Evolutionary conservation across 495 filamentous ascomycete species (phyloP), one percentile per base, ranked within the genome.

Genomic region (Aspergillus ostianus): DNA sequence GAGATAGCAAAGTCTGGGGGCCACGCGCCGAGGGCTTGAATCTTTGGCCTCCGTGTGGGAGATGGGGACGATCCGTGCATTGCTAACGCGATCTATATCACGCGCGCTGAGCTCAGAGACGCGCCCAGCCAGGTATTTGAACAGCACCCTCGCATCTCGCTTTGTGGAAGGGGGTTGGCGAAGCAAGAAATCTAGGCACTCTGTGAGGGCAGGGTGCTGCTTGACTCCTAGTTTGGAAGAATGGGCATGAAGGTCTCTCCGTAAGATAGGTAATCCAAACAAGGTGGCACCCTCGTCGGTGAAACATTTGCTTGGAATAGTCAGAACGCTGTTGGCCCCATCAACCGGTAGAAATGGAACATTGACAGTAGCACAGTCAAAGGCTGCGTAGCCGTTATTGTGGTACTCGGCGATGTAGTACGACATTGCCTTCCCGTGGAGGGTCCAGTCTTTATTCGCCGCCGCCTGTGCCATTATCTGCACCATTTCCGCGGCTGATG

Each of bases 361-460:
- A 13, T 77, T 77, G 29, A 85, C 79, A 10, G 71, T 66, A 6
- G 77, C 71, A 51, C 85, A 75, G 59, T 89, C 77, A 62, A 86
- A 87, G 0, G 74, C 63, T 10, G 72, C 77, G 69, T 98, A 98
- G 15, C 82, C 81, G 64, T 97, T 92, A 8, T 77, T 78, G 53
- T 91, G 85, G 63, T 92, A 85, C 67, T 93, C 90, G 23, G 80
- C 79, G 52, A 96, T 81, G 67, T 90, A 94, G 71, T 96, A 98
- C n/a, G 79, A 79, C 79, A 96, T 83, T 3, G 90, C 85, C 58
- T 83, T 83, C 47, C 80, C 80, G 56, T 88, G 83, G 36, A 88
- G 72, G 6, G 59, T 47, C 7, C 73, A 64, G 70, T 96, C 80
- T 0, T 80, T 75, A 2, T 79, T 82, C n/a, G 71, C 63, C 12